Evolutionary conservation across 352 stramenopile genomes (phyloP).

Genomic region (Pythium vanterpoolii): DNA sequence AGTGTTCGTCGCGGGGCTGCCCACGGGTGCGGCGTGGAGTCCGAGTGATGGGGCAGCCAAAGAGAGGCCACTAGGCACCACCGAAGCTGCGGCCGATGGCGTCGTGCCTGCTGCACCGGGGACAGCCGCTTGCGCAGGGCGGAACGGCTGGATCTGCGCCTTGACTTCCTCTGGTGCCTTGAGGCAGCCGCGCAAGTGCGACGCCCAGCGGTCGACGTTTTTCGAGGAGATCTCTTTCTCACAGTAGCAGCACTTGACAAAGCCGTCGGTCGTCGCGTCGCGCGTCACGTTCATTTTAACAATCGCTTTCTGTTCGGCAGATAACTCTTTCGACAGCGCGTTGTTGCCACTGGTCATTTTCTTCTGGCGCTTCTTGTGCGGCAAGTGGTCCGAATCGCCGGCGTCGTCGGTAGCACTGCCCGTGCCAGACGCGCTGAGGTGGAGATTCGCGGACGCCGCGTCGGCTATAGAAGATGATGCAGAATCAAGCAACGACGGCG

Average conservation of each 20-base stretch:
- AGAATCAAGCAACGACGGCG: slow-evolving; percentile 16
- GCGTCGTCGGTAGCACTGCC: slow-evolving; percentile 18
- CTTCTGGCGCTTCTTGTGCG: slow-evolving; percentile 23
- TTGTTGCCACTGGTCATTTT: slow-evolving; percentile 14
- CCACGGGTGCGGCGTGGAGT: slow-evolving; percentile 11
- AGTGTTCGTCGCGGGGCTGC: background rate
- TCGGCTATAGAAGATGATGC: background rate
- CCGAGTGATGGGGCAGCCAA: slow-evolving; percentile 20
- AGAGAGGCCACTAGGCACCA: slow-evolving; percentile 13
- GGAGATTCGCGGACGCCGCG: background rate
- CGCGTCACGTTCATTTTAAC: slow-evolving; percentile 76
- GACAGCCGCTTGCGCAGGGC: slow-evolving; percentile 18
- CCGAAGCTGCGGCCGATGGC: slow-evolving; percentile 10
- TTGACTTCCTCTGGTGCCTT: slow-evolving; percentile 81
- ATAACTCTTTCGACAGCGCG: slow-evolving; percentile 57
- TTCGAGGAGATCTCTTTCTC: slow-evolving; percentile 83
- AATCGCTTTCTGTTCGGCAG: slow-evolving; percentile 63
- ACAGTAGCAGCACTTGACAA: slow-evolving; percentile 80
- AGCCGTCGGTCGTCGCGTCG: slow-evolving; percentile 43
- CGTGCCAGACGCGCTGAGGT: background rate
- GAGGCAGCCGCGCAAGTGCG: slow-evolving; percentile 67
- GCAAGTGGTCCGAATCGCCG: slow-evolving; percentile 26
- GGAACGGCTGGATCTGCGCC: slow-evolving; percentile 66
- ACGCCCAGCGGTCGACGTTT: slow-evolving; percentile 83
- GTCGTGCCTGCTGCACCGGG: slow-evolving; percentile 11